Evolutionary conservation across 805 yeast species (phyloP), one percentile per base, ranked within the genome.

Genomic region (Lipomyces kockii): DNA sequence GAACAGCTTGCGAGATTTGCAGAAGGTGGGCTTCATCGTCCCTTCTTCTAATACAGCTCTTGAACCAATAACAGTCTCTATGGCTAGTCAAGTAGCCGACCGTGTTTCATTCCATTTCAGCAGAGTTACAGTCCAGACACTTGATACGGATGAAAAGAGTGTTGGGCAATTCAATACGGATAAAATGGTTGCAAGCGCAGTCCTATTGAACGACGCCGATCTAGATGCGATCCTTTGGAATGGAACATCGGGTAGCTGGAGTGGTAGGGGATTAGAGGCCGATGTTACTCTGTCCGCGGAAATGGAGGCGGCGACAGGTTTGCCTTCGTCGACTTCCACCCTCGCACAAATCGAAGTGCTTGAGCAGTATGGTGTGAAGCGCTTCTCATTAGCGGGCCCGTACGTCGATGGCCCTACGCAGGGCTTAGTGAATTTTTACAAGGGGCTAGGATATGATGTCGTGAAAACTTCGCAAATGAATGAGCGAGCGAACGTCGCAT

Each of bases 371-470:
- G 67, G 67, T 4, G 34, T 64, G 20, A 64, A 64, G 65, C 39
- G 51, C 34, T 29, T 64, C 17, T n/a, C 67, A 25, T 12, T 64
- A 35, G 43, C 67, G 9, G 67, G 67, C 3, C 67, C 67, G 20
- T 64, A 64, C 61, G 67, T 57, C 6, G 67, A 64, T 35, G 67
- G 67, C 2, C 67, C 67, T 7, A 64, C 67, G 34, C 67, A 64
- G 61, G 67, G 67, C 11, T 35, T 64, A 5, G 67, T 64, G 14
- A 55, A 64, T 14, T 64, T 64, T 32, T 64, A 64, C 32, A 53
- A 37, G 35, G 65, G 43, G 17, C 52, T 64, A 7, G 67, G 67
- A 20, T 64, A 64, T 55, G 62, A 60, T 1, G 65, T 64, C 27
- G 58, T 52, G 34, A 64, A 64, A 39, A 64, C 67, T 6, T 64